Conservation (phyloP, 2,329 filamentous ascomycete species). For the Colletotrichum abscissum region DNA sequence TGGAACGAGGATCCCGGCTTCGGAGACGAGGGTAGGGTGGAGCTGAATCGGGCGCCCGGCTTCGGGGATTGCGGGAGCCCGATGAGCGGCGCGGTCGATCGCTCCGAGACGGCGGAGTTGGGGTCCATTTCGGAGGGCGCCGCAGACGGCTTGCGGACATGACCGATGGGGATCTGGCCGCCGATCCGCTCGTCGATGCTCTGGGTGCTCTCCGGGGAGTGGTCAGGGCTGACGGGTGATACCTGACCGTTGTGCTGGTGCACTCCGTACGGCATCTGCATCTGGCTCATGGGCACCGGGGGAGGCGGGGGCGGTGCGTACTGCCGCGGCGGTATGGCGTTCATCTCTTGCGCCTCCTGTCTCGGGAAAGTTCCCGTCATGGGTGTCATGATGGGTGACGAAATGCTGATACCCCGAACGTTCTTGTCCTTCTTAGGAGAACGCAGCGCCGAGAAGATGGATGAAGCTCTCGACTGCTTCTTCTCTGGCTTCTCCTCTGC, state of each 20-base stretch:
- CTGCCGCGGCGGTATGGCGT: slow-evolving; percentile 65
- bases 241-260: slow-evolving; percentile 45
- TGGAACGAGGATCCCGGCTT: slow-evolving; percentile 63
- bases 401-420: slow-evolving; percentile 67
- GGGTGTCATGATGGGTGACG: slow-evolving; percentile 74
- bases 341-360: slow-evolving; percentile 67
- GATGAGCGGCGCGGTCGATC: slow-evolving; percentile 62
- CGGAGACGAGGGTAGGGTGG: slow-evolving; percentile 59
- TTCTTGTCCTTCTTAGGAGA: slow-evolving; percentile 68
- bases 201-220: slow-evolving; percentile 58
- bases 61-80: slow-evolving; percentile 61
- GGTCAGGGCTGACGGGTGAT: slow-evolving; percentile 59
- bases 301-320: slow-evolving; percentile 69
- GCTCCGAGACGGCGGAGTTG: slow-evolving; percentile 63
- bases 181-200: slow-evolving; percentile 70
- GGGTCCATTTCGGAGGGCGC: slow-evolving; percentile 55
- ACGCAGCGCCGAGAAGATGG: slow-evolving; percentile 69
- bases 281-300: slow-evolving; percentile 62
- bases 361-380: slow-evolving; percentile 69
- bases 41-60: slow-evolving; percentile 48
- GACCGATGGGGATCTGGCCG: slow-evolving; percentile 46
- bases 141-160: slow-evolving; percentile 52
- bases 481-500: slow-evolving; percentile 54
- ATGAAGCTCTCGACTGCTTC: slow-evolving; percentile 66
- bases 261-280: slow-evolving; percentile 51